Percentiles rank a stretch among this genome's conserved stretches.
Conservation (phyloP, 495 filamentous ascomycete genomes). For the Sordaria brevicollis region DNA sequence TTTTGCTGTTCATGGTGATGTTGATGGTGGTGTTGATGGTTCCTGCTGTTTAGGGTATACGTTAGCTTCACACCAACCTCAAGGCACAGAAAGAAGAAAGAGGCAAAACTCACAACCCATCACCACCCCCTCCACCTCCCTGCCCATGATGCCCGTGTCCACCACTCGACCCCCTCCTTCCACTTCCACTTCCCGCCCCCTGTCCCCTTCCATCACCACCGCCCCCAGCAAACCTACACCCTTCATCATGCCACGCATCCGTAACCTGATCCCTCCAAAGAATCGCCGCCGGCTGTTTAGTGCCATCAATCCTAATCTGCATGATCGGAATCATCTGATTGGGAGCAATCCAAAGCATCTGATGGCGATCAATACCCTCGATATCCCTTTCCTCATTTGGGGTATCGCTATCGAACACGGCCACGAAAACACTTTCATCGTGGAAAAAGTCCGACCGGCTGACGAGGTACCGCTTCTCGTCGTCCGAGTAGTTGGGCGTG, state of each 20-base stretch:
- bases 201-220: not conserved
- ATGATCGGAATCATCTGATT: not conserved
- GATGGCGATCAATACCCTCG: not conserved
- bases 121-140: not conserved
- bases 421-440: not conserved
- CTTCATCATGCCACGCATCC: not conserved
- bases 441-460: not conserved
- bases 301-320: not conserved
- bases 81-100: not conserved
- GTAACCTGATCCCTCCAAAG: not conserved
- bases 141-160: not conserved
- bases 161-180: not conserved
- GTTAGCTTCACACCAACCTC: not conserved
- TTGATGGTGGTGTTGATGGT: no score
- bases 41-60: no score
- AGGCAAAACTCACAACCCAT: not conserved
- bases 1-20: not conserved
- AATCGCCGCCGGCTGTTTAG: constrained; percentile 1
- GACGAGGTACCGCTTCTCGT: not conserved
- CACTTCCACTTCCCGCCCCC: not conserved
- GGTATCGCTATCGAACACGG: not conserved
- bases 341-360: not conserved
- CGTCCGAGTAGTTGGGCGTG: not conserved
- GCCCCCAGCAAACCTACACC: not conserved
- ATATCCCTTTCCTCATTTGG: not conserved